Base-by-base conservation (phyloP, 306 rosid species). In the Quercus parvula region DNA sequence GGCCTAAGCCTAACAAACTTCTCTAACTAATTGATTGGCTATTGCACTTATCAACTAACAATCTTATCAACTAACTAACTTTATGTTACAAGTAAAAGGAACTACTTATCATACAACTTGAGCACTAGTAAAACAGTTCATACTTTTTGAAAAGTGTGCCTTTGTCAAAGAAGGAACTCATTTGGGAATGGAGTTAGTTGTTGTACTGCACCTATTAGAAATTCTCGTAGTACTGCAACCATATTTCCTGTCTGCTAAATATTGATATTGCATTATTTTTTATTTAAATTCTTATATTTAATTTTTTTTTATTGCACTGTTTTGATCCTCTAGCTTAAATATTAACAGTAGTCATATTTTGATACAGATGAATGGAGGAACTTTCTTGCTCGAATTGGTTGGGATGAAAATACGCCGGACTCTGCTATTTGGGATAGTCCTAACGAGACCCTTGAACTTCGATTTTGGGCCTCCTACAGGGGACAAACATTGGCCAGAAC, bases 401-500 rank as follows among this genome's bases (percentile, higher is more conserved):
- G 94, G 73, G 91, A 92, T 68, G 97, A 95, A 81, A 88, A 82
- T 86, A 78, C 93, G 7, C 80, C 18, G 38, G 97, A 95, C 59
- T 81, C 78, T 0, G 96, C 89, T 66, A 94, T 90, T 77, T 80
- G 74, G 74, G 88, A 86, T 66, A 89, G 78, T 78, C 38, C 92
- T 20, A 82, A 69, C 78, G 99, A 95, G 78, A 90, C 89, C 73
- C 93, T 95, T 81, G 98, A 93, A 81, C 88, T 92, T 77, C 95
- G 98, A 25, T 90, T 92, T 86, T 95, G 99, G 99, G 99, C 97
- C 54, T 92, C 98, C 38, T 95, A 92, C 79, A 85, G 99, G n/a
- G 99, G 91, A 64, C 99, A 95, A 86, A 95, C 99, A 51, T 86
- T 95, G 81, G 94, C 98, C 71, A 91, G 99, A 89, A 95, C 99